Base-by-base conservation (phyloP, 352 stramenopile genomes). In the Globisporangium middletonii region DNA sequence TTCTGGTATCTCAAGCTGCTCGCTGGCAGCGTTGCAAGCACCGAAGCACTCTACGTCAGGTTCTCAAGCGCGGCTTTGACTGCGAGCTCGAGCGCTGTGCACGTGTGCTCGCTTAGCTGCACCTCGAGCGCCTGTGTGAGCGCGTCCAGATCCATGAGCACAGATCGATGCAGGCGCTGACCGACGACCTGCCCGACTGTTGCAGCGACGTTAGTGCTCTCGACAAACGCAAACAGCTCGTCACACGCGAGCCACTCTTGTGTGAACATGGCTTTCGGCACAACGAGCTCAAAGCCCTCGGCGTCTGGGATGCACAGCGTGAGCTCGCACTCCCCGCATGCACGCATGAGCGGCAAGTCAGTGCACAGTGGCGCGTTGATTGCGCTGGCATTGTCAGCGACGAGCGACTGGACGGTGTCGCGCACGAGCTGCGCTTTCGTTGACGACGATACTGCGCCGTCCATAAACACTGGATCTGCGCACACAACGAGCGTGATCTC, bases 181-280 rank as follows among this genome's bases (percentile, higher is more conserved):
- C 60, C 38, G 15, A 62, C 60, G 12, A 65, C 54, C 8, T 30
- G n/a, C 1, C 60, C 60, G 26, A 65, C 60, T 47, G 47, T 58
- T n/a, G 48, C 26, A 18, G 54, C 13, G 18, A 60, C 9, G 11
- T 6, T 45, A 16, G 26, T 18, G 42, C 60, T 65, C 54, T 65
- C 46, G 37, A 57, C 47, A 42, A 65, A 62, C 54, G 60, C 55
- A 30, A 65, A 65, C 19, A 61, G 55, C 55, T 23, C 18, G 35
- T 61, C 55, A 16, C 55, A 55, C 23, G 38, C 55, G 55, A 67
- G 49, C 60, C 60, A 67, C 16, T 67, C 55, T 7, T 67, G 33
- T 1, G 60, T 63, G 55, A 67, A 67, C 54, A 67, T 48, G 41
- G 23, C 43, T 11, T 63, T 53, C 19, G 60, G 60, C 18, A 63